phyloP scores from a whole-genome alignment of 495 filamentous ascomycete species.

The Parathielavia appendiculata region DNA sequence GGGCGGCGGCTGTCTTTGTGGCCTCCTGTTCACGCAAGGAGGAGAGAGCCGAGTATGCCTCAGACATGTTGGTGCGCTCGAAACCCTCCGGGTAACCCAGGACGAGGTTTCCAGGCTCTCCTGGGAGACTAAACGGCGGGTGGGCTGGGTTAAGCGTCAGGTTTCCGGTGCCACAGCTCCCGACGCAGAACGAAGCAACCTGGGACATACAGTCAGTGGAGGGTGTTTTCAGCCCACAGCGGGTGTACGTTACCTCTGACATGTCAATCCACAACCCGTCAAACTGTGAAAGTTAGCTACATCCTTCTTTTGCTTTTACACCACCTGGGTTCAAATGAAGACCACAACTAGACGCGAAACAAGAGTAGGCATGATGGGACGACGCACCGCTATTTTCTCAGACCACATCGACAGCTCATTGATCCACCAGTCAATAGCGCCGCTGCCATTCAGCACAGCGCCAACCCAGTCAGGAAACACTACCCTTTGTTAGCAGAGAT shows the following conservation, averaged over 20 bases:
- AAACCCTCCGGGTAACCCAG: constrained; percentile 69
- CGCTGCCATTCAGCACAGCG: constrained; percentile 55
- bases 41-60: constrained; percentile 55
- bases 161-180: constrained; percentile 67
- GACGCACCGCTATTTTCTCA: constrained; percentile 45
- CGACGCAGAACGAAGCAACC: constrained; percentile 73
- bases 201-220: constrained; percentile 2
- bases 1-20: constrained; percentile 27
- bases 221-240: background rate
- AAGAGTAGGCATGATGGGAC: too few species aligned
- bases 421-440: constrained; percentile 64
- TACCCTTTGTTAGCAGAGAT: constrained; percentile 33
- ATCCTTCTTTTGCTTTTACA: background rate
- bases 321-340: background rate
- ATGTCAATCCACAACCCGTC: constrained; percentile 91
- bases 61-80: constrained; percentile 62
- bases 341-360: background rate
- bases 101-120: constrained; percentile 56
- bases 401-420: constrained; percentile 59
- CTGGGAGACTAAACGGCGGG: constrained; percentile 61
- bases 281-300: constrained; percentile 40
- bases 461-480: constrained; percentile 52
- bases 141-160: constrained; percentile 66
- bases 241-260: constrained; percentile 51
- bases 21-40: constrained; percentile 18